Conservation (phyloP, 2,329 filamentous ascomycete species). For the Shiraia sp. region DNA sequence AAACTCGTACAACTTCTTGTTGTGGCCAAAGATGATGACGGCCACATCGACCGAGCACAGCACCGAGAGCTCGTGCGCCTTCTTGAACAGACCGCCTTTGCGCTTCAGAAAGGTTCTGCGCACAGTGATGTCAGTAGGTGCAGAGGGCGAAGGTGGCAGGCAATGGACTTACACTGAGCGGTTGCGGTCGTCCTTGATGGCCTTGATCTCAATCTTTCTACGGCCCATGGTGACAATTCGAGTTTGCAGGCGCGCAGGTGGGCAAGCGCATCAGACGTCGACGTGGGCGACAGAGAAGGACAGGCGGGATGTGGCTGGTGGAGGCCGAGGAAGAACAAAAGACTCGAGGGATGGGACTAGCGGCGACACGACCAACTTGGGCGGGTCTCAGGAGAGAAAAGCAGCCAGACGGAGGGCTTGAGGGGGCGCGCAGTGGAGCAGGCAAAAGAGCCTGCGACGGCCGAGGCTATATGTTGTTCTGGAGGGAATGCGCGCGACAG, state of each 20-base stretch:
- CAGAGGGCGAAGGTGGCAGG: constrained; percentile 4
- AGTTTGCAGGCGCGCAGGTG: constrained; percentile 19
- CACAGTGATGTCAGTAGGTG: constrained; percentile 25
- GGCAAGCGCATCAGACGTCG: constrained; percentile 31
- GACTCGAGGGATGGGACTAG: constrained; percentile 27
- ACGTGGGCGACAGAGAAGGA: constrained; percentile 15
- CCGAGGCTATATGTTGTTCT: no score
- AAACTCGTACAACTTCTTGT: constrained; percentile 99
- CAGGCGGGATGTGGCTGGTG: constrained; percentile 20
- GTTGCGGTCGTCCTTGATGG: constrained; percentile 98
- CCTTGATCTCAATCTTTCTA: constrained; percentile 99
- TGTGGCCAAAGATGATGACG: constrained; percentile 97
- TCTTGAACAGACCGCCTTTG: constrained; percentile 98
- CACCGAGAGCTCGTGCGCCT: constrained; percentile 96
- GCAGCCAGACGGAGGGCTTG: no score
- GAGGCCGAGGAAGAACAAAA: constrained; percentile 27
- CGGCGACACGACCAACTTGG: constrained; percentile 20
- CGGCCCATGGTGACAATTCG: constrained; percentile 74
- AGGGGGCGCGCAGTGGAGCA: no score
- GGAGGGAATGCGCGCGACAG: constrained; percentile 26
- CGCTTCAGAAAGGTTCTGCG: constrained; percentile 95
- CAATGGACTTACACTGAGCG: constrained; percentile 85
- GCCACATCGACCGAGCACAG: constrained; percentile 98
- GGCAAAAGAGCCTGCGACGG: no score
- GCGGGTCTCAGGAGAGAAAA: no score